Evolutionary conservation across 257 asterid species (phyloP), one percentile per base, ranked within the genome.

Genomic region (Linaria vulgaris): DNA sequence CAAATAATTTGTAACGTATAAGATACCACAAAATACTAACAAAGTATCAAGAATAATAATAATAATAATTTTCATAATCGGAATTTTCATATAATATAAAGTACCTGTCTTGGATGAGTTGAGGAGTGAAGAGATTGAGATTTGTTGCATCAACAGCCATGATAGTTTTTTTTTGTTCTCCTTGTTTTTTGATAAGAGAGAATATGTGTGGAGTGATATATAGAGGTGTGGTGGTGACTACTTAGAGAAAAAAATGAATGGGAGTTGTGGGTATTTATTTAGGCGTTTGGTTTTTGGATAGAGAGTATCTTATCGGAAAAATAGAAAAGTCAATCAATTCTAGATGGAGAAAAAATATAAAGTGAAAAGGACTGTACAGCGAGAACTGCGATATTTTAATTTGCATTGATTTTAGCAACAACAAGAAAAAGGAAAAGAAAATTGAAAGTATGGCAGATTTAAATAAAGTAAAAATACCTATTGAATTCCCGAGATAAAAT

Each of bases 91-190:
- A 27, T 25, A 19, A n/a, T 49, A 19, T 12, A 39, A 2, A 61
- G 1, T 49, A 79, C 85, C 82, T 78, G 62, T 61, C 63, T 1
- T 70, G 78, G 30, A 77, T 45, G 73, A 74, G 59, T 38, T 79
- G 86, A 4, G 68, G 58, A 64, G 83, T 64, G 8, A 82, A 72
- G 17, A 78, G 78, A 72, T 72, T 72, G 56, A 78, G 74, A 70
- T 81, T 78, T 22, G 58, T 71, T 3, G 84, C 76, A 61, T 72
- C 87, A 57, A 81, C 72, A 24, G 87, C 87, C 87, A 80, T 79
- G 34, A 23, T 44, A 43, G 56, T 43, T 5, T 23, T 10, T 41
- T 41, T 5, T 51, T 5, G 6, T 9, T n/a, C n/a, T n/a, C 34
- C 6, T 20, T 13, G 11, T 6, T 6, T 17, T 20, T 9, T 55